Percentiles rank a stretch among this genome's conserved stretches.
Evolutionary conservation across 495 filamentous ascomycete species (phyloP).

Genomic region (Emericellopsis terricola): DNA sequence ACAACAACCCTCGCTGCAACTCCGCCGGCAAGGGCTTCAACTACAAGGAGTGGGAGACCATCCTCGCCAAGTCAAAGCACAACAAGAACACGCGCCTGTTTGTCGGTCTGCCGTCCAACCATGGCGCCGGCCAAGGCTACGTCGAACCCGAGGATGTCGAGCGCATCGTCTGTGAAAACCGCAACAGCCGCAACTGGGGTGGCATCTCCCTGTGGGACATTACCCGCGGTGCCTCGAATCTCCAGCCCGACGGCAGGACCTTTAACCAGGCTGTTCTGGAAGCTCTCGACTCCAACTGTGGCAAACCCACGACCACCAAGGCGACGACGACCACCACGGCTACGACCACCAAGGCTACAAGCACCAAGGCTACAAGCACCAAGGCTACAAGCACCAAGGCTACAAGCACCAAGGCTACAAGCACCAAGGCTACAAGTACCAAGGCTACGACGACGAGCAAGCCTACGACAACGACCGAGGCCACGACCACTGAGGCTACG

Average conservation of each 20-base stretch:
- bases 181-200: slow-evolving; percentile 16
- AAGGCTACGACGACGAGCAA: slow-evolving; percentile 1
- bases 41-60: slow-evolving; percentile 42
- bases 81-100: slow-evolving; percentile 43
- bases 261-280: slow-evolving; percentile 13
- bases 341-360: slow-evolving; percentile 2
- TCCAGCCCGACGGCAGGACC: slow-evolving; percentile 5
- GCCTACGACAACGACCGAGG: slow-evolving; percentile 1
- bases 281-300: slow-evolving; percentile 4
- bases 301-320: slow-evolving; percentile 3
- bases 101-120: slow-evolving; percentile 43
- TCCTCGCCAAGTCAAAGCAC: slow-evolving; percentile 25
- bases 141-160: slow-evolving; percentile 7
- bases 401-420: neutral
- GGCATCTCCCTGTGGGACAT: slow-evolving; percentile 25
- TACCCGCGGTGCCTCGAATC: slow-evolving; percentile 10
- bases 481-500: no score
- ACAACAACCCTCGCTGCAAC: slow-evolving; percentile 45
- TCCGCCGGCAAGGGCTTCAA: slow-evolving; percentile 33
- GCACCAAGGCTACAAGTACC: slow-evolving; percentile 1
- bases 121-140: slow-evolving; percentile 12
- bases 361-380: slow-evolving; percentile 1
- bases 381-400: slow-evolving; percentile 1
- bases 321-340: neutral
- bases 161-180: slow-evolving; percentile 13